Conservation (phyloP, 2,329 filamentous ascomycete genomes). For the Paecilomyces fulvus region DNA sequence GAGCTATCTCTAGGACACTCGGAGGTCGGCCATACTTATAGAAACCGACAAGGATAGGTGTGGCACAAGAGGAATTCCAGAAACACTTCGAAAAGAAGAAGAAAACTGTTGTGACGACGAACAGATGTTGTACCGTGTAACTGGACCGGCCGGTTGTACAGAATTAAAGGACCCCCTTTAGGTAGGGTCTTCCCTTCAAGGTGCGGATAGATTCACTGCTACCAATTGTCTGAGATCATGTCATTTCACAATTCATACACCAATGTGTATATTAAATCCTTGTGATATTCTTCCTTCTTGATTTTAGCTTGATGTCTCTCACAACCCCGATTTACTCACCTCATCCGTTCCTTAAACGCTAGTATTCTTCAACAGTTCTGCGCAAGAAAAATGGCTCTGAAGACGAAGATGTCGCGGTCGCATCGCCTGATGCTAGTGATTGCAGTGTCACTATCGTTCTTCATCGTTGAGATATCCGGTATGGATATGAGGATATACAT, state of each 20-base stretch:
- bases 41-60: neutral
- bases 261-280: neutral
- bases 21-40: neutral
- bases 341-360: neutral
- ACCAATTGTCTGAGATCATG: no score
- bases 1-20: neutral
- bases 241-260: neutral
- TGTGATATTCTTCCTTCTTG: no score
- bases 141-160: neutral
- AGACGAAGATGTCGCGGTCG: conserved; percentile 2
- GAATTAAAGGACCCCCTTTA: neutral
- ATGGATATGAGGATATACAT: neutral
- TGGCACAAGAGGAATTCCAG: neutral
- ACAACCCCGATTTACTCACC: neutral
- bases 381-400: neutral
- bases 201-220: neutral
- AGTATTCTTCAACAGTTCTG: neutral
- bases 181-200: neutral
- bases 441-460: conserved; percentile 39
- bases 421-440: conserved; percentile 30
- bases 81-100: neutral
- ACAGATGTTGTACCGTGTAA: neutral
- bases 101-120: neutral
- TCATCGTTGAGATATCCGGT: conserved; percentile 40
- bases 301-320: no score